Evolutionary conservation across 2,329 filamentous ascomycete genomes (phyloP), one percentile per base, ranked within the genome.

Genomic region (Talaromyces sp.): DNA sequence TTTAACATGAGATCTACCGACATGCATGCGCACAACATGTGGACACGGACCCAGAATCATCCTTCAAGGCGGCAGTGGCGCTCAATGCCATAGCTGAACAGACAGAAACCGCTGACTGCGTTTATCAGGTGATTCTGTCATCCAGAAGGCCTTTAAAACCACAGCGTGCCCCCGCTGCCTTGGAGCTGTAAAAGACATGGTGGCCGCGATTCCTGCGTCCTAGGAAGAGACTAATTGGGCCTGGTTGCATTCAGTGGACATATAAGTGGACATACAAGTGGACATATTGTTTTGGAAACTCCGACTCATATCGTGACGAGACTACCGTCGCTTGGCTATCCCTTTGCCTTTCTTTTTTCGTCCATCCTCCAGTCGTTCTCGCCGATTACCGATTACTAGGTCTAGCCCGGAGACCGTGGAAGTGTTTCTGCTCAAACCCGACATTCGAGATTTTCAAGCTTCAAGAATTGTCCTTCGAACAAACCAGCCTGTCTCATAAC

Each of bases 51-150:
- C 50, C 50, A 53, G 14, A 31, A 34, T 18, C 36, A 16, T 51
- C 18, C 42, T 57, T 12, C 16, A 51, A 52, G 56, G 57, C 57
- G 61, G 61, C 57, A 59, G 61, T 62, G 61, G 61, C 61, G 61
- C 51, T 62, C 56, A 23, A 59, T 56, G 52, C 47, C 44, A 53
- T 59, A 62, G 61, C 61, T 62, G 61, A 62, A 62, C 53, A 59
- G 28, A 27, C 51, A 33, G 31, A 59, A 18, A 12, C 6, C 50
- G 30, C 50, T 53, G 50, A 31, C 50, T n/a, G 27, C 18, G 18
- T 53, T 30, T 53, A 53, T 53, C 50, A 53, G 50, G 50, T 53
- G 50, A 53, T 53, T 31, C 12, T 53, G 50, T 33, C 28, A 30
- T 53, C 27, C 12, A 30, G 12, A 18, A 30, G n/a, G 30, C 27